phyloP scores from a whole-genome alignment of 345 rosid species.

The Lepidium africanum region DNA sequence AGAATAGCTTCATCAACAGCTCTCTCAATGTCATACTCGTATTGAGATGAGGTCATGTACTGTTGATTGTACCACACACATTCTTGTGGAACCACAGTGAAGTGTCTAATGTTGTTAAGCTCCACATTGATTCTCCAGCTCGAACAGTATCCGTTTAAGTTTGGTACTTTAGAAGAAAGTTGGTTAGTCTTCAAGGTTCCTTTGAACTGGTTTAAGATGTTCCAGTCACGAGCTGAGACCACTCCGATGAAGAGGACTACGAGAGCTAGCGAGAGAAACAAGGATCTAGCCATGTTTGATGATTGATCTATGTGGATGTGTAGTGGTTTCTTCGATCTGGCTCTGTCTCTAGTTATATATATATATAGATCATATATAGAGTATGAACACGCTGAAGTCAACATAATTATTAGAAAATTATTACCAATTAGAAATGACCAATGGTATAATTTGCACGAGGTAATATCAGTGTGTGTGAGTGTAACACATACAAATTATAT shows the following conservation, averaged over 20 bases:
- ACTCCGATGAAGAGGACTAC: conserved; percentile 30
- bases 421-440: too few relatives aligned
- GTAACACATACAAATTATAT: too few relatives aligned
- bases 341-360: background rate
- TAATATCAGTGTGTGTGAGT: too few relatives aligned
- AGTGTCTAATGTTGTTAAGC: conserved; percentile 58
- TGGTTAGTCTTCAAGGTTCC: conserved; percentile 7
- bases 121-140: conserved; percentile 81
- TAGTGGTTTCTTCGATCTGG: background rate
- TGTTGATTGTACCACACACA: conserved; percentile 39
- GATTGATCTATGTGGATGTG: background rate
- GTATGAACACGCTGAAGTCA: conserved; percentile 5
- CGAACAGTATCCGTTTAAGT: conserved; percentile 53
- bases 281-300: conserved; percentile 38
- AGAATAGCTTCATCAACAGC: conserved; percentile 49
- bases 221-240: conserved; percentile 55
- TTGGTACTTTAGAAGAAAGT: conserved; percentile 5
- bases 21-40: conserved; percentile 39
- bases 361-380: background rate
- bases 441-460: too few relatives aligned
- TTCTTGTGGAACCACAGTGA: conserved; percentile 58
- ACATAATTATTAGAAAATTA: background rate
- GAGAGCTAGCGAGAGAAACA: conserved; percentile 23
- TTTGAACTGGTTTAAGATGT: conserved; percentile 42
- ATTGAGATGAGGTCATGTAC: conserved; percentile 65